A percentile compares a stretch with the other conserved stretches of the same genome.
phyloP scores from a whole-genome alignment of 1,139 yeast species.

The Geotrichum restrictum region DNA sequence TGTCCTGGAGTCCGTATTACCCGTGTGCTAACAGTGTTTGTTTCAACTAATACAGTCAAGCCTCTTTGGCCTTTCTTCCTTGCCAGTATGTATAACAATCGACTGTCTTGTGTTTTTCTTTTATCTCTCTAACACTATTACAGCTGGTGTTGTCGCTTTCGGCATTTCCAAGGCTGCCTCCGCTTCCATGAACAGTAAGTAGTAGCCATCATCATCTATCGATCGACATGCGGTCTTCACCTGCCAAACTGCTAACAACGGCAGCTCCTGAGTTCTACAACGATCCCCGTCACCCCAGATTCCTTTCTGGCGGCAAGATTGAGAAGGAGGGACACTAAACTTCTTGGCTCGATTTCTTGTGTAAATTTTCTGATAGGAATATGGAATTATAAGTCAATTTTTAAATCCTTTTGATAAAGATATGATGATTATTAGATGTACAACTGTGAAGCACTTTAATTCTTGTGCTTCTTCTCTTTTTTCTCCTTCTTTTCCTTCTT shows the following conservation, averaged over 20 bases:
- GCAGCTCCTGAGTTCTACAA: conserved; percentile 56
- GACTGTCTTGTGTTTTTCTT: neutral
- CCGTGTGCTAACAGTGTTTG: neutral
- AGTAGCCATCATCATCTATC: too few species aligned
- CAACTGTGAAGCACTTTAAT: neutral
- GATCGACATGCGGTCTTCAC: too few species aligned
- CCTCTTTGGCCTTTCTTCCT: conserved; percentile 67
- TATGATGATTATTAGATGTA: too few species aligned
- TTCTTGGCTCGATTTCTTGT: neutral
- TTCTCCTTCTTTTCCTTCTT: conserved; percentile 7
- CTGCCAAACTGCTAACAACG: neutral
- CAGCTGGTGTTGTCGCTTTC: conserved; percentile 49
- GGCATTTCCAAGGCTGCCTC: conserved; percentile 55
- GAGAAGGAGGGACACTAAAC: conserved; percentile 43
- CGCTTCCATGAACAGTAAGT: conserved; percentile 49
- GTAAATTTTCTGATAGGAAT: neutral
- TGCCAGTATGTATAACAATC: conserved; percentile 46
- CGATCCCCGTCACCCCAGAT: conserved; percentile 78
- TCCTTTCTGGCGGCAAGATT: conserved; percentile 50
- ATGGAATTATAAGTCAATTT: neutral
- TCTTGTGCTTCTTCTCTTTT: neutral
- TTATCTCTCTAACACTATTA: conserved; percentile 5
- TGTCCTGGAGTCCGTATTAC: too few species aligned
- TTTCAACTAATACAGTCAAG: conserved; percentile 39
- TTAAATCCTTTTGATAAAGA: neutral